A percentile compares a stretch with the other conserved stretches of the same genome.
These are phyloP conservation scores for Penstemon newberryi DNA, from an alignment of 257 asterid species.

Conservation along the genomic window DNA sequence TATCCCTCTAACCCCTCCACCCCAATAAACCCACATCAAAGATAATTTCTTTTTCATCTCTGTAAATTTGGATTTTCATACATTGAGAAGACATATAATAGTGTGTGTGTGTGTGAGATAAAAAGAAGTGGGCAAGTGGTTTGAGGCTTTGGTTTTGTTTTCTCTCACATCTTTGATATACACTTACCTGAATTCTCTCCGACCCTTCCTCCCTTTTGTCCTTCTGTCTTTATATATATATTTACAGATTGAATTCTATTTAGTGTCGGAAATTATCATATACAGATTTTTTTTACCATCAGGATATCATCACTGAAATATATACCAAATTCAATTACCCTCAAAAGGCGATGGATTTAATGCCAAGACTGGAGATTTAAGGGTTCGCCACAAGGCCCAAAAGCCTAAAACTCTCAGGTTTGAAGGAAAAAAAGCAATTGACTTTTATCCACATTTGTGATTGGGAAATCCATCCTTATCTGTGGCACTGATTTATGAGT, in stretches of 20 bases:
- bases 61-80: slow-evolving; percentile 13
- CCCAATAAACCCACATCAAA: slow-evolving; percentile 6
- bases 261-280: slow-evolving; percentile 15
- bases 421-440: slow-evolving; percentile 28
- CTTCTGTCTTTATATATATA: slow-evolving; percentile 1
- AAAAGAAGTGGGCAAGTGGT: slow-evolving; percentile 30
- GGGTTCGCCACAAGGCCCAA: slow-evolving; percentile 36
- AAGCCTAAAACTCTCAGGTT: slow-evolving; percentile 30
- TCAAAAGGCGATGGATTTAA: slow-evolving; percentile 32
- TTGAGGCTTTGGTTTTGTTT: slow-evolving; percentile 33
- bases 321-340: slow-evolving; percentile 41
- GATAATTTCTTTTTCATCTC: slow-evolving; percentile 15
- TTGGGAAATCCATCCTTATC: slow-evolving; percentile 33
- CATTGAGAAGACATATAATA: background rate
- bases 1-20: background rate
- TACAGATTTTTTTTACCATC: slow-evolving; percentile 6
- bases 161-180: slow-evolving; percentile 31
- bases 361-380: slow-evolving; percentile 29
- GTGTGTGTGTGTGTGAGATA: slow-evolving; percentile 16
- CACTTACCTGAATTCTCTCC: slow-evolving; percentile 42
- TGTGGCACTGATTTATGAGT: slow-evolving; percentile 25
- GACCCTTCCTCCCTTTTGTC: slow-evolving; percentile 33
- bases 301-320: background rate
- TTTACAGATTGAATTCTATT: background rate
- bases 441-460: slow-evolving; percentile 35